These are phyloP conservation scores for Pulveroboletus sp. DNA, from an alignment of 1,284 basidiomycete species.

Conservation along the genomic window DNA sequence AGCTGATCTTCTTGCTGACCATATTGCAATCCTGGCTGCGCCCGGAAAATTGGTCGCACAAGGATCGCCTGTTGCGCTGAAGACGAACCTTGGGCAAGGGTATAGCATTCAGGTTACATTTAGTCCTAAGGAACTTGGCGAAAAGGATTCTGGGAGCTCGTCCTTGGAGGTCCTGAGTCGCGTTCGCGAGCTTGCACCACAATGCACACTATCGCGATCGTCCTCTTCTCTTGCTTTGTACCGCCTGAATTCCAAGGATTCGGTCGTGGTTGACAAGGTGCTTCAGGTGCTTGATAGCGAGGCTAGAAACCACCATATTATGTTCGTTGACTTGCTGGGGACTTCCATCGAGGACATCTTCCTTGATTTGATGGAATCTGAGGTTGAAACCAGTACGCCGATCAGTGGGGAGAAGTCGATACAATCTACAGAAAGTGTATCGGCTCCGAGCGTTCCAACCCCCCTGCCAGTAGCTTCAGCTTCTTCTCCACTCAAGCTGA, in stretches of 20 bases:
- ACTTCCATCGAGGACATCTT: conserved; percentile 83
- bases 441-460: conserved; percentile 26
- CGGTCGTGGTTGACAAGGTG: conserved; percentile 52
- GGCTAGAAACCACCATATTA: conserved; percentile 41
- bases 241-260: conserved; percentile 60
- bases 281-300: conserved; percentile 56
- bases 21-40: conserved; percentile 72
- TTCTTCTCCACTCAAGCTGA: conserved; percentile 40
- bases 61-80: conserved; percentile 72
- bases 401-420: conserved; percentile 14
- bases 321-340: conserved; percentile 65
- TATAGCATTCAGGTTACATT: conserved; percentile 64
- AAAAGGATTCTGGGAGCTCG: conserved; percentile 16
- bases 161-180: conserved; percentile 43
- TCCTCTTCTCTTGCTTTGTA: conserved; percentile 48
- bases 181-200: conserved; percentile 51
- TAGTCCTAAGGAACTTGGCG: conserved; percentile 18
- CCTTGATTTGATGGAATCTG: conserved; percentile 64
- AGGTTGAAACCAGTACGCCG: conserved; percentile 23
- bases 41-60: conserved; percentile 75
- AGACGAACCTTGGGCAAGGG: conserved; percentile 71
- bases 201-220: conserved; percentile 43
- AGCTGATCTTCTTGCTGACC: conserved; percentile 76
- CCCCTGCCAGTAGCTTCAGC: conserved; percentile 44
- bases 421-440: conserved; percentile 13